Evolutionary conservation across 768 basidiomycete genomes (phyloP).

Genomic region (Lentinula edodes): DNA sequence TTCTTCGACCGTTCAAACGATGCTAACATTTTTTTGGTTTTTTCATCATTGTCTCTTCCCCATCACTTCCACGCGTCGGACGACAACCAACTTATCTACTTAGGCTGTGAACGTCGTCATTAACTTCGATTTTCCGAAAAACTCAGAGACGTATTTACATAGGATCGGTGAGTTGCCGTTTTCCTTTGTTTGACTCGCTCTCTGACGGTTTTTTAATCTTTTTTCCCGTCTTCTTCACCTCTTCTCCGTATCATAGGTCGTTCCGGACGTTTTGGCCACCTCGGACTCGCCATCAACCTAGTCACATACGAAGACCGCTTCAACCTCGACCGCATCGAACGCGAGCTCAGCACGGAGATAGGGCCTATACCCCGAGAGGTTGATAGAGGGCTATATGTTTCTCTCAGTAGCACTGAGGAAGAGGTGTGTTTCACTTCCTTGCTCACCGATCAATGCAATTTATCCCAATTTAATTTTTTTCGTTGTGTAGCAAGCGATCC

Average conservation of each 20-base stretch:
- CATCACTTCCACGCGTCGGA: not conserved
- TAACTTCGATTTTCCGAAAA: conserved; percentile 99
- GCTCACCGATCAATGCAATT: conserved; percentile 18
- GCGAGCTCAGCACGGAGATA: conserved; percentile 97
- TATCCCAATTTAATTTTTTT: conserved; percentile 6
- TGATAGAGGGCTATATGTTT: conserved; percentile 90
- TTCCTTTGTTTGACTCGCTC: not conserved
- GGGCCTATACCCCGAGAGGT: conserved; percentile 90
- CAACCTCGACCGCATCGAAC: conserved; percentile 96
- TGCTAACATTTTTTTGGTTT: too few species aligned
- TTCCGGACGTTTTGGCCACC: conserved; percentile 94
- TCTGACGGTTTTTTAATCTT: not conserved
- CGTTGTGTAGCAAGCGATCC: conserved; percentile 4
- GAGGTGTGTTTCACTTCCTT: conserved; percentile 34
- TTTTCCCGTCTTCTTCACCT: not conserved
- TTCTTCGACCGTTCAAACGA: too few species aligned
- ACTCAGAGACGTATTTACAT: conserved; percentile 97
- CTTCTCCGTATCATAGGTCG: conserved; percentile 48
- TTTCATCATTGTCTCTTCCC: too few species aligned
- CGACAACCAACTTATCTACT: not conserved
- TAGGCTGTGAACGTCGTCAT: conserved; percentile 99
- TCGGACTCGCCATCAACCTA: conserved; percentile 95
- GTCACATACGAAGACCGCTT: conserved; percentile 98
- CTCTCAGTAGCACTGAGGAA: conserved; percentile 47
- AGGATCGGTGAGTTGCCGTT: conserved; percentile 48